phyloP scores from a whole-genome alignment of 2,329 filamentous ascomycete species.

The Clarireedia sp. region DNA sequence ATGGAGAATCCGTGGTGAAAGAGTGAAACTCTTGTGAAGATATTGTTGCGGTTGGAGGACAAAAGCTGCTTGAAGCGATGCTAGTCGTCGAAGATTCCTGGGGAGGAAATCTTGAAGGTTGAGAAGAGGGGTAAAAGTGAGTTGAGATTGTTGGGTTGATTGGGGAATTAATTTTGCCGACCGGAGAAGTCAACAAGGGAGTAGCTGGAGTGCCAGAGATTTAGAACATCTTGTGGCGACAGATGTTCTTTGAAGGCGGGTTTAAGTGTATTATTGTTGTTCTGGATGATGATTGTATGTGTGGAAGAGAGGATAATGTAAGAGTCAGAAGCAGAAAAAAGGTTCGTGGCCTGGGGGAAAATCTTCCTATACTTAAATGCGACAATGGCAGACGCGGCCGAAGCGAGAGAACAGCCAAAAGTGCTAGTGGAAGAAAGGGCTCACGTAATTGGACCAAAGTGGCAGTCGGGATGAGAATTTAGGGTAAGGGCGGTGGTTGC shows the following conservation, averaged over 20 bases:
- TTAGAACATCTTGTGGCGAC: slow-evolving; percentile 4
- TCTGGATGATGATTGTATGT: not conserved
- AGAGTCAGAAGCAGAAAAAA: not conserved
- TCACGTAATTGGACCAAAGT: no score
- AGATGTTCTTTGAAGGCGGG: not conserved
- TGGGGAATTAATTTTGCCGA: slow-evolving; percentile 4
- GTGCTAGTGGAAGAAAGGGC: no score
- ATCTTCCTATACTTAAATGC: no score
- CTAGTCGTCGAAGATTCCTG: slow-evolving; percentile 62
- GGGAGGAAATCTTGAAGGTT: slow-evolving; percentile 44
- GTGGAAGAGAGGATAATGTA: not conserved
- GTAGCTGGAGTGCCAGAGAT: not conserved
- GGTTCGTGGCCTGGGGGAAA: not conserved
- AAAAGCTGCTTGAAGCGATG: slow-evolving; percentile 53
- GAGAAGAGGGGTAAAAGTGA: slow-evolving; percentile 35
- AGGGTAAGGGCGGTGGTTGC: not conserved
- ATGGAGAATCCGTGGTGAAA: slow-evolving; percentile 74
- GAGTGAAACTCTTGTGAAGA: slow-evolving; percentile 59
- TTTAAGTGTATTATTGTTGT: not conserved
- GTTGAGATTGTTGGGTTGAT: not conserved
- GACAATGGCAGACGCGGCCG: no score
- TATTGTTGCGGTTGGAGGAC: slow-evolving; percentile 50
- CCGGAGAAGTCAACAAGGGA: slow-evolving; percentile 3
- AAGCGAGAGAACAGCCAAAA: no score
- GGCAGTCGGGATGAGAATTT: no score